phyloP scores from a whole-genome alignment of 331 rosid species.

The Telfairia occidentalis region DNA sequence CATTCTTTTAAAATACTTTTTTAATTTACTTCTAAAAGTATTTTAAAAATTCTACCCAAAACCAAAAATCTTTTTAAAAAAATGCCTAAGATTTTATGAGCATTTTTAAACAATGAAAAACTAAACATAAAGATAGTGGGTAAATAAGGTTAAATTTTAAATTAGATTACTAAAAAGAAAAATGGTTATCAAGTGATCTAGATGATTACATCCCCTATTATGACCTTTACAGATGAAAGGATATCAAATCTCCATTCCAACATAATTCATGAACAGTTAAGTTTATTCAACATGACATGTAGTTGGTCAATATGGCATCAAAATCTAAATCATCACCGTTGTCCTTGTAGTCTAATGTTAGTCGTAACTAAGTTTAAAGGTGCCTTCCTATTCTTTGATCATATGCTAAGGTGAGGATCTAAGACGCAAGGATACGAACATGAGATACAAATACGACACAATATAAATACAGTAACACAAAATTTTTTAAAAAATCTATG shows the following conservation, averaged over 20 bases:
- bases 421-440: no score
- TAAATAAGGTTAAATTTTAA: background rate
- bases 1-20: background rate
- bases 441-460: no score
- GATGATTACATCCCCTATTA: background rate
- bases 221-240: background rate
- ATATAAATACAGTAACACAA: no score
- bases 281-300: background rate
- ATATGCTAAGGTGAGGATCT: background rate
- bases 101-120: background rate
- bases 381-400: background rate
- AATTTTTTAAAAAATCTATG: no score
- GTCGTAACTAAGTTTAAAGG: background rate
- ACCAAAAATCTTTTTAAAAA: no score
- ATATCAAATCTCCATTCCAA: background rate
- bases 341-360: background rate
- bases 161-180: background rate
- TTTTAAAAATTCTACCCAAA: background rate
- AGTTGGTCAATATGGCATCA: background rate
- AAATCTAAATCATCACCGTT: background rate
- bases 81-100: background rate
- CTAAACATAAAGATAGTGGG: background rate
- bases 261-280: background rate
- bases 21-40: background rate
- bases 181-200: background rate